These are phyloP conservation scores for Xylariaceae sp. DNA, from an alignment of 2,329 filamentous ascomycete genomes.

Conservation along the genomic window DNA sequence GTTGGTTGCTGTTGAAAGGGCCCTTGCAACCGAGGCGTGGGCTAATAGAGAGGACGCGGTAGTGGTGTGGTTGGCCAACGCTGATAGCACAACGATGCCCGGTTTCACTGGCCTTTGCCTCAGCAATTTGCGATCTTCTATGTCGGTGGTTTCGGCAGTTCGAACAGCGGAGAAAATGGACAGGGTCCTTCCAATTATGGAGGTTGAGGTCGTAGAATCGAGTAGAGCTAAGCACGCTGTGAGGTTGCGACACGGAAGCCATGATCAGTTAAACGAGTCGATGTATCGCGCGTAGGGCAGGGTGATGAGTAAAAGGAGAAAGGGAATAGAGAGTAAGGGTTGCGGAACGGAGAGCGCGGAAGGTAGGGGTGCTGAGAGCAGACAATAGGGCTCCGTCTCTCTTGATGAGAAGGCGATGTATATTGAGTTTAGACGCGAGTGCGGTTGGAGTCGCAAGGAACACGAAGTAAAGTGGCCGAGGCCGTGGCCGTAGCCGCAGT, in stretches of 20 bases:
- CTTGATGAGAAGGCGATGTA: not conserved
- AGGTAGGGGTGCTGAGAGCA: not conserved
- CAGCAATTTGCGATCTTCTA: not conserved
- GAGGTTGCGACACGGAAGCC: not conserved
- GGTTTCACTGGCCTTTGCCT: not conserved
- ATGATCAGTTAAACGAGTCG: conserved; percentile 9
- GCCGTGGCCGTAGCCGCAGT: not conserved
- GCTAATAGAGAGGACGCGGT: conserved; percentile 1
- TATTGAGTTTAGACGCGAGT: not conserved
- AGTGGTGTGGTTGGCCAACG: not conserved
- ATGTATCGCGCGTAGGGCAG: not conserved
- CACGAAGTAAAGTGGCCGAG: not conserved
- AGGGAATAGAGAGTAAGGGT: not conserved
- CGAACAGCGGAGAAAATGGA: conserved; percentile 5
- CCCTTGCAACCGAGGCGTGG: not conserved
- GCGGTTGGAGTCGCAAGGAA: not conserved
- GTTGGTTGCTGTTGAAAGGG: not conserved
- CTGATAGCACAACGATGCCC: not conserved
- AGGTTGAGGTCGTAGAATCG: too few relatives aligned
- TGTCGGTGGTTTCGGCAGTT: conserved; percentile 1
- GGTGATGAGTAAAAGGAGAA: not conserved
- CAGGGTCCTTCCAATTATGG: conserved; percentile 9
- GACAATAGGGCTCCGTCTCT: not conserved
- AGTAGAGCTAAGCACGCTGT: not conserved
- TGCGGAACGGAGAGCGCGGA: not conserved